Evolutionary conservation across 2,329 filamentous ascomycete species (phyloP).

Genomic region (Rutstroemia sydowiana): DNA sequence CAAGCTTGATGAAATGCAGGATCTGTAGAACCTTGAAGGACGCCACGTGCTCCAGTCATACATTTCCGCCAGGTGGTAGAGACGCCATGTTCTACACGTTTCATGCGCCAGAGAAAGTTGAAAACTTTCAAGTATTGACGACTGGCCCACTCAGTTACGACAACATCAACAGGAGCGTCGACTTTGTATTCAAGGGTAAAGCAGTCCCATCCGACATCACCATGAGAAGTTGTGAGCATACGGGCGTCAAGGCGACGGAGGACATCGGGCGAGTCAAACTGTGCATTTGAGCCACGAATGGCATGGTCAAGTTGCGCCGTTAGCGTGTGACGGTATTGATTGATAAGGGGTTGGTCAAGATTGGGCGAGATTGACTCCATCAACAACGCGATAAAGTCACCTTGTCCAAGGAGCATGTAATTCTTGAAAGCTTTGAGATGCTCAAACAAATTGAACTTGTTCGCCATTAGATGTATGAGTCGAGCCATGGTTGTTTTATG

Average conservation of each 20-base stretch:
- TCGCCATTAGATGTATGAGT: slow-evolving; percentile 85
- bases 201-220: slow-evolving; percentile 98
- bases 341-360: slow-evolving; percentile 89
- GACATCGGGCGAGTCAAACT: slow-evolving; percentile 89
- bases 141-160: slow-evolving; percentile 91
- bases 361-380: slow-evolving; percentile 96
- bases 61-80: slow-evolving; percentile 87
- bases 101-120: slow-evolving; percentile 98
- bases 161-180: slow-evolving; percentile 90
- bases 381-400: slow-evolving; percentile 91
- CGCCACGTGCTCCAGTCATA: slow-evolving; percentile 91
- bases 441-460: slow-evolving; percentile 90
- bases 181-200: slow-evolving; percentile 99
- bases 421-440: slow-evolving; percentile 88
- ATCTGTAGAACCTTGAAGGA: slow-evolving; percentile 66
- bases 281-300: slow-evolving; percentile 92
- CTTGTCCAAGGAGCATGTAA: slow-evolving; percentile 88
- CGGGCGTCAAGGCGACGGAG: slow-evolving; percentile 88
- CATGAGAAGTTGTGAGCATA: slow-evolving; percentile 93
- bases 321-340: slow-evolving; percentile 91
- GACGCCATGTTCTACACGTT: slow-evolving; percentile 92
- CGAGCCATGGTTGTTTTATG: slow-evolving; percentile 98
- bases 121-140: slow-evolving; percentile 98
- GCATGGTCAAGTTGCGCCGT: slow-evolving; percentile 98
- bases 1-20: slow-evolving; percentile 66